Evolutionary conservation across 2,329 filamentous ascomycete species (phyloP).

Genomic region (Alternaria sp.): DNA sequence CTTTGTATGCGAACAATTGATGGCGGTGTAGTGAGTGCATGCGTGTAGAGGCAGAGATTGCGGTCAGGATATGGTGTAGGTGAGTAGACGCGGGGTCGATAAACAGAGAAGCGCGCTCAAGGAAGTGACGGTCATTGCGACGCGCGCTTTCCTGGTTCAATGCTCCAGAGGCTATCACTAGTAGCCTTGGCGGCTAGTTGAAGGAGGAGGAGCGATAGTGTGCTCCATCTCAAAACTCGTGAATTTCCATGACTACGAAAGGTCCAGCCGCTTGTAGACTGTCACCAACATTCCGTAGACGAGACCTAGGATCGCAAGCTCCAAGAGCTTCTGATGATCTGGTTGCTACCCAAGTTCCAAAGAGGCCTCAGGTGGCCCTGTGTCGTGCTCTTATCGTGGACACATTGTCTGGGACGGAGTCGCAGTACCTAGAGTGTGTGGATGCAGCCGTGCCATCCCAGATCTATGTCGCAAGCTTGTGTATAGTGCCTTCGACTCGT

Average conservation of each 20-base stretch:
- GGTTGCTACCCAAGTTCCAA: not conserved
- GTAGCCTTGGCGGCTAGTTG: slow-evolving; percentile 16
- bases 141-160: slow-evolving; percentile 8
- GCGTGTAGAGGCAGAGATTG: slow-evolving; percentile 10
- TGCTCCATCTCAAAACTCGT: not conserved
- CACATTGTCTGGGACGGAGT: not conserved
- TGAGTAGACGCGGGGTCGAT: not conserved
- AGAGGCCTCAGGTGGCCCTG: not conserved
- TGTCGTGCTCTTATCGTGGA: not conserved
- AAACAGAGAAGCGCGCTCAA: not conserved
- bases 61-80: slow-evolving; percentile 1
- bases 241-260: not conserved
- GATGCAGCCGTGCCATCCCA: not conserved
- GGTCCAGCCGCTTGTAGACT: not conserved
- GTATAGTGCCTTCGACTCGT: not conserved
- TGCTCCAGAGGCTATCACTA: not conserved
- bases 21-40: slow-evolving; percentile 8
- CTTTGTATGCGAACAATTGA: not conserved
- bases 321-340: not conserved
- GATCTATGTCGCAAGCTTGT: not conserved
- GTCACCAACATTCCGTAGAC: not conserved
- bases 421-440: not conserved
- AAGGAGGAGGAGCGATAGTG: slow-evolving; percentile 2
- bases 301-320: not conserved
- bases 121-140: slow-evolving; percentile 10